phyloP scores from a whole-genome alignment of 768 basidiomycete species.

The Tephrocybe rancida region DNA sequence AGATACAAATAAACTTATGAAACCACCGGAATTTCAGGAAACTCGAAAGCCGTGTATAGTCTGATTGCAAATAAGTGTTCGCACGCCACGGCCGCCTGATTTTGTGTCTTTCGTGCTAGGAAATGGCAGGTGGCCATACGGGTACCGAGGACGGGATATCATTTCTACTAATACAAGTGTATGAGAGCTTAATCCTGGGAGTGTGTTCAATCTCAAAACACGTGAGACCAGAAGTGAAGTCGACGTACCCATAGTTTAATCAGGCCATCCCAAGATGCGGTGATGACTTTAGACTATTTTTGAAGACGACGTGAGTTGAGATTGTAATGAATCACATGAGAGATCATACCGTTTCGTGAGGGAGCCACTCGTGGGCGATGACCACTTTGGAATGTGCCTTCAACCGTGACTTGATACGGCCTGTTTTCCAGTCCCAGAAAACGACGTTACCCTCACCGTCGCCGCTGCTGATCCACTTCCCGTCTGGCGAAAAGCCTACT shows the following conservation, averaged over 20 bases:
- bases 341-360: conserved; percentile 87
- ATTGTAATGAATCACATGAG: conserved; percentile 29
- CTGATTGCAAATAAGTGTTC: neutral
- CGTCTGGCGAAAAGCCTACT: conserved; percentile 97
- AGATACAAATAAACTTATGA: neutral
- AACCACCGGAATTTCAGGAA: neutral
- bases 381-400: conserved; percentile 95
- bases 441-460: conserved; percentile 94
- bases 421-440: conserved; percentile 99
- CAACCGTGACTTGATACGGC: conserved; percentile 88
- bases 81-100: neutral
- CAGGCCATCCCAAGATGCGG: conserved; percentile 96
- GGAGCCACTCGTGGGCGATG: conserved; percentile 97
- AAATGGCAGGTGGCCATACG: too few relatives aligned
- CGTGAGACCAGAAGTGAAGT: conserved; percentile 3
- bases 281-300: conserved; percentile 90
- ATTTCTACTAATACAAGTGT: conserved; percentile 12
- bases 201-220: conserved; percentile 15
- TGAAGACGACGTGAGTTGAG: conserved; percentile 18
- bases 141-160: too few relatives aligned
- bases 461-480: conserved; percentile 97
- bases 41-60: neutral
- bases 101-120: neutral
- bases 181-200: conserved; percentile 40
- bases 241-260: conserved; percentile 94